Evolutionary conservation across 1,284 basidiomycete species (phyloP).

Genomic region (Irpex sp.): DNA sequence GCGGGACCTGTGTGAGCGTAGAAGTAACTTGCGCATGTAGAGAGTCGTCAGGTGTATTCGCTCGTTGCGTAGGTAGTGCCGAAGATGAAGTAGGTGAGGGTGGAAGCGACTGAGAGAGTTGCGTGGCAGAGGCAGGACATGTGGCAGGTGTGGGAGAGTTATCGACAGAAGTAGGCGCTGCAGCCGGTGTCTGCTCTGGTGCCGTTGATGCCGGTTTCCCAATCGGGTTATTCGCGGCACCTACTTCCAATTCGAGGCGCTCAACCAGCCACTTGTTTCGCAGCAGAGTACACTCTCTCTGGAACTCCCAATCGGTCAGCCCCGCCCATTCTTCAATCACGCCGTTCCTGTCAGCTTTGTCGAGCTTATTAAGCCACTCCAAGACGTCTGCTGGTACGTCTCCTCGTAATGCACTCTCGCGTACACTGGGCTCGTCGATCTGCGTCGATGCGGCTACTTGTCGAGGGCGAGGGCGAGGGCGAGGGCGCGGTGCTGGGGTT

Average conservation of each 20-base stretch:
- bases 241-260: neutral
- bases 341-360: neutral
- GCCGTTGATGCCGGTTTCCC: neutral
- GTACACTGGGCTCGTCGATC: neutral
- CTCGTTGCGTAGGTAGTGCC: too few relatives aligned
- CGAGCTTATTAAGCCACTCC: neutral
- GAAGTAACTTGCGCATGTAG: too few relatives aligned
- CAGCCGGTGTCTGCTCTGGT: neutral
- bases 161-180: neutral
- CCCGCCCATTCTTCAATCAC: neutral
- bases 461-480: neutral
- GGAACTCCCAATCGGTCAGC: neutral
- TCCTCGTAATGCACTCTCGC: neutral
- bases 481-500: too few relatives aligned
- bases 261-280: neutral
- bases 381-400: neutral
- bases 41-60: too few relatives aligned
- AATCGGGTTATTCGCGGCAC: neutral
- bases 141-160: neutral
- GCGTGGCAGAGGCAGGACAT: neutral
- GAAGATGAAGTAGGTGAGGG: too few relatives aligned
- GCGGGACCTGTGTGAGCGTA: too few relatives aligned
- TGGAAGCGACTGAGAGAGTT: too few relatives aligned
- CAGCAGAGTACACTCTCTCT: neutral
- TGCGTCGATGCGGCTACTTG: too few relatives aligned